Conservation (phyloP, 805 yeast species). For the Scheffersomyces amazonensis region DNA sequence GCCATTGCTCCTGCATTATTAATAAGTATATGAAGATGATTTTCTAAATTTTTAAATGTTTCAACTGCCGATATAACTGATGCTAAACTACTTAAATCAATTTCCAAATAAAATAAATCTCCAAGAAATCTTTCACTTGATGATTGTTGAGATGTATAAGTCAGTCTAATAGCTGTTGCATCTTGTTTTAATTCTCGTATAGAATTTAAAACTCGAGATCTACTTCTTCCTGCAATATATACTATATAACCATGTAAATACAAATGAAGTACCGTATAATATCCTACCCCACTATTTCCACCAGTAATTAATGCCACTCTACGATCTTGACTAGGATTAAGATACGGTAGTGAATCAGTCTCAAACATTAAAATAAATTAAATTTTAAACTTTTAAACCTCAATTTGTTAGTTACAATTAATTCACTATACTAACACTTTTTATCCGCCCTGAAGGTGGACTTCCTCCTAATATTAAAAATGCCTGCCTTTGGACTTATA, state of each 20-base stretch:
- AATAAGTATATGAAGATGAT: slow-evolving; percentile 55
- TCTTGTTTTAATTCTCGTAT: slow-evolving; percentile 53
- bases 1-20: slow-evolving; percentile 84
- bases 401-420: no score
- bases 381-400: no score
- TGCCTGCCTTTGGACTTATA: no score
- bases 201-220: slow-evolving; percentile 52
- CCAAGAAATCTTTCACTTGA: slow-evolving; percentile 26
- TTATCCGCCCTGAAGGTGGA: neutral
- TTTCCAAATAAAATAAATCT: slow-evolving; percentile 33
- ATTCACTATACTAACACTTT: no score
- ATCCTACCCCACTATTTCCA: slow-evolving; percentile 81
- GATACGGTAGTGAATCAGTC: slow-evolving; percentile 53
- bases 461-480: neutral
- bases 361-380: slow-evolving; percentile 2
- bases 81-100: slow-evolving; percentile 31
- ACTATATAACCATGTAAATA: slow-evolving; percentile 76
- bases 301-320: slow-evolving; percentile 76
- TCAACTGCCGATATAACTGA: slow-evolving; percentile 44
- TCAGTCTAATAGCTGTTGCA: slow-evolving; percentile 36
- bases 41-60: slow-evolving; percentile 45
- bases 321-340: slow-evolving; percentile 51
- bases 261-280: slow-evolving; percentile 68
- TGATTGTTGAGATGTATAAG: slow-evolving; percentile 18
- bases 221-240: slow-evolving; percentile 71